A percentile compares a stretch with the other conserved stretches of the same genome.
Conservation (phyloP, 805 yeast species). For the Sugiyamaella lignohabitans region DNA sequence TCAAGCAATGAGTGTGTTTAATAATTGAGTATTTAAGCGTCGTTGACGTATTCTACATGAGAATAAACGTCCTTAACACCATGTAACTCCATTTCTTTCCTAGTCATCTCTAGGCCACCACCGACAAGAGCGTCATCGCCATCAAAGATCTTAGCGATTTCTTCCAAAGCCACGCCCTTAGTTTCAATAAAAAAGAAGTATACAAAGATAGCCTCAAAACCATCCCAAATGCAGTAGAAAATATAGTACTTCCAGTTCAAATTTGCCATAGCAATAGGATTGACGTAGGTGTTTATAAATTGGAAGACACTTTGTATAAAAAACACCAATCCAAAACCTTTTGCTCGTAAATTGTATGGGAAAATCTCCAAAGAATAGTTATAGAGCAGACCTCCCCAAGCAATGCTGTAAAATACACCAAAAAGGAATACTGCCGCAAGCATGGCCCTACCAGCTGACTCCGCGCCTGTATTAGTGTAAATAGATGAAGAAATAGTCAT, state of each 20-base stretch:
- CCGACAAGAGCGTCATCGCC: slow-evolving; percentile 15
- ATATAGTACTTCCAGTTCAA: slow-evolving; percentile 41
- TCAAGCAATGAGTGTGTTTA: too few relatives aligned
- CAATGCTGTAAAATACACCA: slow-evolving; percentile 11
- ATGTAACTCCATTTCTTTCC: neutral
- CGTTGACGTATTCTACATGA: neutral
- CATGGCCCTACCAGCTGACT: slow-evolving; percentile 10
- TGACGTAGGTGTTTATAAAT: slow-evolving; percentile 32
- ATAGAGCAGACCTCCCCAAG: slow-evolving; percentile 13
- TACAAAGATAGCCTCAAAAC: slow-evolving; percentile 29
- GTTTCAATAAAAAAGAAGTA: slow-evolving; percentile 38
- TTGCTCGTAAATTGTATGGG: slow-evolving; percentile 34
- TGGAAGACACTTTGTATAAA: slow-evolving; percentile 25
- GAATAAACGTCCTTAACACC: neutral
- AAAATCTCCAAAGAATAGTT: slow-evolving; percentile 22
- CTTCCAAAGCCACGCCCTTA: slow-evolving; percentile 38
- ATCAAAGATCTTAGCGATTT: slow-evolving; percentile 39
- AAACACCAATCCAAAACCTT: slow-evolving; percentile 33
- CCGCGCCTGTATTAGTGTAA: slow-evolving; percentile 45
- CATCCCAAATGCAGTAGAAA: slow-evolving; percentile 26
- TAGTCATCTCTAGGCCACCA: neutral
- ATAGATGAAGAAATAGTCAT: slow-evolving; percentile 21
- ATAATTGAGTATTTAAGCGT: too few relatives aligned
- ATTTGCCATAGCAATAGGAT: slow-evolving; percentile 37
- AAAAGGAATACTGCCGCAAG: slow-evolving; percentile 16